These are phyloP conservation scores for Psidium guajava DNA, from an alignment of 345 rosid species.

Conservation along the genomic window DNA sequence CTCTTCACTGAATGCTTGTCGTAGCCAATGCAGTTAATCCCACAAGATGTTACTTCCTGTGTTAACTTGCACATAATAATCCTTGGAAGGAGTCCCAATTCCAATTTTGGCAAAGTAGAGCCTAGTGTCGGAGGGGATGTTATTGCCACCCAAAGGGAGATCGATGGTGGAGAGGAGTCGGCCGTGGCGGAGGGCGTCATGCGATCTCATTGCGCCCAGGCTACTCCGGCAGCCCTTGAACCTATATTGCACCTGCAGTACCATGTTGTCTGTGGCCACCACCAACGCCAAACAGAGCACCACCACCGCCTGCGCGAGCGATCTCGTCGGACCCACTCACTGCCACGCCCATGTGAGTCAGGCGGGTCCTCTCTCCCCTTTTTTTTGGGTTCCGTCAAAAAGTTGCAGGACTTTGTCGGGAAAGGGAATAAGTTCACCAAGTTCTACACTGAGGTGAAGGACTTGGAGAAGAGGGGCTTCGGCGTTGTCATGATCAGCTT, in stretches of 20 bases:
- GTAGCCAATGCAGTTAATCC: conserved; percentile 70
- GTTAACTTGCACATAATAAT: conserved; percentile 78
- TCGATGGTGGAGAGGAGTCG: conserved; percentile 54
- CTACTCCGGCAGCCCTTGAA: conserved; percentile 35
- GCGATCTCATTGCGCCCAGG: conserved; percentile 39
- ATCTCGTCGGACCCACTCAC: neutral
- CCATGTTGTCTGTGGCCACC: conserved; percentile 22
- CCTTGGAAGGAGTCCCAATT: conserved; percentile 65
- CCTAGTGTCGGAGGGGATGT: conserved; percentile 59
- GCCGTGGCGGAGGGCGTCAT: conserved; percentile 63
- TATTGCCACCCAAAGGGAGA: conserved; percentile 68
- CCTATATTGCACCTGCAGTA: conserved; percentile 55
- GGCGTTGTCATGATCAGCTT: no score
- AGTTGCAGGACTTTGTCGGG: no score
- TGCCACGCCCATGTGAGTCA: neutral
- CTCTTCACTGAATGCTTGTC: conserved; percentile 57
- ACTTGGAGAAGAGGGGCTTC: no score
- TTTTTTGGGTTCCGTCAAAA: no score
- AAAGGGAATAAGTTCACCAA: no score
- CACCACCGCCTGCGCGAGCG: neutral
- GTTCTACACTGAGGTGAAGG: no score
- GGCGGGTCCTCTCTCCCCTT: neutral
- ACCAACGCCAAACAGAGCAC: neutral
- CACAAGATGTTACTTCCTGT: conserved; percentile 91
- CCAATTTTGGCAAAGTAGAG: conserved; percentile 65